Conservation (phyloP, 805 yeast species). For the Starmerella khaoyaiensis region DNA sequence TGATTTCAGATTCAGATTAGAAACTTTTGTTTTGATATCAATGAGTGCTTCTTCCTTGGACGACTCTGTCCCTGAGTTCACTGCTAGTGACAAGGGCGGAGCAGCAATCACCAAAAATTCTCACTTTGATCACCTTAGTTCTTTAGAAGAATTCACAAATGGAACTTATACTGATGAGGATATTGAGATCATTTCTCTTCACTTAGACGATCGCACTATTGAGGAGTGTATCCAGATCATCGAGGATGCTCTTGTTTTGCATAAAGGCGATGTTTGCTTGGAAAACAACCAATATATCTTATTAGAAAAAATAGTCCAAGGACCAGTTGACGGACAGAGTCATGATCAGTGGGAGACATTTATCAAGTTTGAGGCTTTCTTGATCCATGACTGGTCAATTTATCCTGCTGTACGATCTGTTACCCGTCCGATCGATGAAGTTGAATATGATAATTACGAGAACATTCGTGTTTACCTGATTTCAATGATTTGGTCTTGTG, state of each 20-base stretch:
- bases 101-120: neutral
- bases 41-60: too few relatives aligned
- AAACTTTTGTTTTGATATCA: too few relatives aligned
- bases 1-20: too few relatives aligned
- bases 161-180: slow-evolving; percentile 23
- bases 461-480: slow-evolving; percentile 43
- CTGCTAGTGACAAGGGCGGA: neutral
- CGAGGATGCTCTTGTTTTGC: slow-evolving; percentile 31
- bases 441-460: slow-evolving; percentile 33
- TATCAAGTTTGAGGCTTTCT: slow-evolving; percentile 33
- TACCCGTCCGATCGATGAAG: slow-evolving; percentile 40
- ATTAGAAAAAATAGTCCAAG: slow-evolving; percentile 25
- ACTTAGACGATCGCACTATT: slow-evolving; percentile 22
- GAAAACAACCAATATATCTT: slow-evolving; percentile 31
- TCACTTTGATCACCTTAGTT: slow-evolving; percentile 16
- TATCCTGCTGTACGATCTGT: slow-evolving; percentile 51
- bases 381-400: slow-evolving; percentile 36
- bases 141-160: slow-evolving; percentile 22
- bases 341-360: slow-evolving; percentile 22
- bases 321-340: slow-evolving; percentile 10
- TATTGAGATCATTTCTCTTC: slow-evolving; percentile 12
- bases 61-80: too few relatives aligned
- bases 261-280: slow-evolving; percentile 38
- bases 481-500: slow-evolving; percentile 39
- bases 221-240: slow-evolving; percentile 34